Evolutionary conservation across 1,284 basidiomycete genomes (phyloP).

Genomic region (Cryptococcus sp.): DNA sequence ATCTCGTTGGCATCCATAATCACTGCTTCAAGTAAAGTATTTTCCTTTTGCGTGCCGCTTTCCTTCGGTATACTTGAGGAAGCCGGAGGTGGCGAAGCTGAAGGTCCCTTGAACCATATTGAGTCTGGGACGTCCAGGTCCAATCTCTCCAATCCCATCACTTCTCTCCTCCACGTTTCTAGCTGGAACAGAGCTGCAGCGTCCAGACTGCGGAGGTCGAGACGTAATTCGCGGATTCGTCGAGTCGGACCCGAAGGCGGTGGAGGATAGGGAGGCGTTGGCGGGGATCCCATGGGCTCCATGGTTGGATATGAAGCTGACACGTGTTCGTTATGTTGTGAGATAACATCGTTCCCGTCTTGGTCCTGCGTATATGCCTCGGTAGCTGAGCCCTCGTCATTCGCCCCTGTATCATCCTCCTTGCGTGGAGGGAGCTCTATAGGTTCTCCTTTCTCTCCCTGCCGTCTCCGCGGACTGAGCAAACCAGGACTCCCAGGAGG

Average conservation of each 20-base stretch:
- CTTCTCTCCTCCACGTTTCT: slow-evolving; percentile 42
- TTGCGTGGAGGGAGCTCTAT: background rate
- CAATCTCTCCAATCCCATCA: slow-evolving; percentile 25
- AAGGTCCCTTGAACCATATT: slow-evolving; percentile 28
- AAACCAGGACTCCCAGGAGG: slow-evolving; percentile 15
- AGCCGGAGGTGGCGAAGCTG: slow-evolving; percentile 15
- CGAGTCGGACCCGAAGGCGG: slow-evolving; percentile 33
- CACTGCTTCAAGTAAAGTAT: background rate
- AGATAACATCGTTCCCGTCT: background rate
- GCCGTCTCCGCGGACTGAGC: background rate
- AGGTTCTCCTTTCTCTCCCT: background rate
- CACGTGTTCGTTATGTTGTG: too few species aligned
- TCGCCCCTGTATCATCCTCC: background rate
- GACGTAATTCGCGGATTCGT: slow-evolving; percentile 38
- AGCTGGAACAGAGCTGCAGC: slow-evolving; percentile 41
- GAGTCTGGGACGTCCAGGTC: slow-evolving; percentile 18
- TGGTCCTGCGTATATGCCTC: background rate
- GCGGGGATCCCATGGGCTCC: slow-evolving; percentile 6
- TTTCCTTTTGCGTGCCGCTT: background rate
- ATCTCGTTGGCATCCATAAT: too few species aligned
- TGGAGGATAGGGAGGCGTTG: slow-evolving; percentile 18
- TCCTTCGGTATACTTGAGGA: slow-evolving; percentile 2
- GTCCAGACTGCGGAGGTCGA: slow-evolving; percentile 43
- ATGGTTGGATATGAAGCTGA: background rate
- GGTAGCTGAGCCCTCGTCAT: background rate